Evolutionary conservation across 1,139 yeast species (phyloP).

Genomic region (Pichia terricola): DNA sequence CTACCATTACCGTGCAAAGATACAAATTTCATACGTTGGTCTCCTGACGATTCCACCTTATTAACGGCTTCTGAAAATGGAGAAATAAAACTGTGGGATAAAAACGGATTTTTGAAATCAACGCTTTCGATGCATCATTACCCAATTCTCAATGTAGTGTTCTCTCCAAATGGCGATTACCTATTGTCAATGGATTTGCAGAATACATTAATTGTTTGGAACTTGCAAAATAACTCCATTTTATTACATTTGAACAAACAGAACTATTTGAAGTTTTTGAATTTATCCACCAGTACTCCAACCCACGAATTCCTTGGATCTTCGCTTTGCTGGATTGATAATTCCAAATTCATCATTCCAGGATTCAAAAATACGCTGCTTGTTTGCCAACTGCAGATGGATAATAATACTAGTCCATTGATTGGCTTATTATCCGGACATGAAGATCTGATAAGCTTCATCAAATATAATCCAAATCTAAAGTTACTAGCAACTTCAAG

Average conservation of each 20-base stretch:
- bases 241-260: conserved; percentile 28
- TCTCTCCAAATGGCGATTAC: conserved; percentile 38
- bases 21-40: conserved; percentile 40
- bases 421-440: conserved; percentile 66
- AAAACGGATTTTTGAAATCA: conserved; percentile 54
- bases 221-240: background rate
- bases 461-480: conserved; percentile 42
- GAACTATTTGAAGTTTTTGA: background rate
- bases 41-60: conserved; percentile 48
- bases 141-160: conserved; percentile 40
- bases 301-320: conserved; percentile 27
- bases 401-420: conserved; percentile 30
- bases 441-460: conserved; percentile 45
- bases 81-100: conserved; percentile 60
- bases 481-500: conserved; percentile 63
- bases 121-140: conserved; percentile 46
- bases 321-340: conserved; percentile 67
- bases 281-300: no score
- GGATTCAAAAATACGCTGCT: conserved; percentile 48
- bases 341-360: conserved; percentile 60
- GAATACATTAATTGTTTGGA: conserved; percentile 45
- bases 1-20: conserved; percentile 19
- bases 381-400: conserved; percentile 43
- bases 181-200: conserved; percentile 34
- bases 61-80: conserved; percentile 55